Evolutionary conservation across 148 eudicot species (phyloP), one percentile per base, ranked within the genome.

Genomic region (Vaccinium corymbosum): DNA sequence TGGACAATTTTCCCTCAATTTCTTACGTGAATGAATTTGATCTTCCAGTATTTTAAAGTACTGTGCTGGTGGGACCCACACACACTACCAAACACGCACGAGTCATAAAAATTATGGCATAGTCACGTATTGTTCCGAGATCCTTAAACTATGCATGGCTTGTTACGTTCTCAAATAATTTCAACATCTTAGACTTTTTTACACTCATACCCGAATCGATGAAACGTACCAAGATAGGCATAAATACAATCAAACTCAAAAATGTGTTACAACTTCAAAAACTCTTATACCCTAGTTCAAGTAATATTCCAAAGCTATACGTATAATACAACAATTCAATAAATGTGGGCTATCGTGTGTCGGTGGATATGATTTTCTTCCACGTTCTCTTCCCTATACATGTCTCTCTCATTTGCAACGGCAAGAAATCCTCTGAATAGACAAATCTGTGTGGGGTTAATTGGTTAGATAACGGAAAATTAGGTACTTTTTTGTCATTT

Each of bases 281-380:
- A 59, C 64, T 5, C 64, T 59, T 19, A 2, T 19, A 20, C 17
- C 20, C 61, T 56, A 14, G 27, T 35, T 71, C 76, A 72, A 10
- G 20, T 71, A 35, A 71, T 15, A 7, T 16, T 3, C 1, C 2
- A 1, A 73, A 73, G 76, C 48, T 35, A 15, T 32, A 71, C 48
- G 13, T 22, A 38, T 22, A 3, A 46, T 62, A 74, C n/a, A 72
- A 32, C 10, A 46, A 74, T 19, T 38, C 22, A 7, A 38, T 16
- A 38, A 3, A 19, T 74, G 15, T 42, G 49, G 48, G 27, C 4
- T 46, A 48, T 14, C 20, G 17, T 84, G 50, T 51, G 73, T 84
- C 81, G 74, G 85, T 83, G 75, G 85, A 25, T 29, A 0, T 64
- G 46, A 62, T 42, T 27, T 11, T 27, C 48, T 6, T 57, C 38